Percentiles rank a stretch among this genome's conserved stretches.
phyloP scores from a whole-genome alignment of 2,329 filamentous ascomycete genomes.

The Sporothrix schenckii region DNA sequence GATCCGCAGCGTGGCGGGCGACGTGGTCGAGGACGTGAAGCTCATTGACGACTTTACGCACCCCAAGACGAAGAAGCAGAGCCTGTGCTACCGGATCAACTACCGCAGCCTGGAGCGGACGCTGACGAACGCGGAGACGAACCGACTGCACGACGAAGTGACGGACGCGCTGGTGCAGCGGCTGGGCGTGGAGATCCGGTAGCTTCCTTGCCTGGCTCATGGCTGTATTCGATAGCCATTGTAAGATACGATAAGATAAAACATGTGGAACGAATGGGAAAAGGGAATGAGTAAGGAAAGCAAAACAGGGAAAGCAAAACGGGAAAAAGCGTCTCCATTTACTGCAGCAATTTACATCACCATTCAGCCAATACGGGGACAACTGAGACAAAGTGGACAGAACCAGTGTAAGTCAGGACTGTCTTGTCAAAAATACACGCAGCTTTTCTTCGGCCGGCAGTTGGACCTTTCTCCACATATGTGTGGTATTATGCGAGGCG shows the following conservation, averaged over 20 bases:
- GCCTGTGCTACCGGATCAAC: conserved; percentile 89
- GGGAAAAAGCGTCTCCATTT: conserved; percentile 22
- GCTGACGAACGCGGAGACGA: conserved; percentile 79
- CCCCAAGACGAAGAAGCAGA: conserved; percentile 79
- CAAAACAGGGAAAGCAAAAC: not conserved
- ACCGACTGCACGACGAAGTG: conserved; percentile 72
- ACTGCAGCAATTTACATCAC: conserved; percentile 19
- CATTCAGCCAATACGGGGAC: not conserved
- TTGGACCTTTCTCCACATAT: not conserved
- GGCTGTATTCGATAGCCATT: not conserved
- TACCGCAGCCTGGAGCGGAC: conserved; percentile 93
- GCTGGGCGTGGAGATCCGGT: conserved; percentile 79
- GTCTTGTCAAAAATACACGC: not conserved
- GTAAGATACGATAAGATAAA: not conserved
- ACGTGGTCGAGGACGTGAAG: conserved; percentile 83
- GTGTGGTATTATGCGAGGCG: not conserved
- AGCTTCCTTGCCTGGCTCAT: conserved; percentile 23
- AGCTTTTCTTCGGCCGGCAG: not conserved
- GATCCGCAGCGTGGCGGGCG: conserved; percentile 78
- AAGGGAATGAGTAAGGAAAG: not conserved
- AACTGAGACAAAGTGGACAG: not conserved
- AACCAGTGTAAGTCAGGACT: not conserved
- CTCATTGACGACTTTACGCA: conserved; percentile 86
- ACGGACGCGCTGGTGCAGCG: conserved; percentile 65
- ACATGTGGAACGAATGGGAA: not conserved